A percentile compares a stretch with the other conserved stretches of the same genome.
Evolutionary conservation across 352 stramenopile genomes (phyloP).

Genomic region (Phytophthora kernoviae): DNA sequence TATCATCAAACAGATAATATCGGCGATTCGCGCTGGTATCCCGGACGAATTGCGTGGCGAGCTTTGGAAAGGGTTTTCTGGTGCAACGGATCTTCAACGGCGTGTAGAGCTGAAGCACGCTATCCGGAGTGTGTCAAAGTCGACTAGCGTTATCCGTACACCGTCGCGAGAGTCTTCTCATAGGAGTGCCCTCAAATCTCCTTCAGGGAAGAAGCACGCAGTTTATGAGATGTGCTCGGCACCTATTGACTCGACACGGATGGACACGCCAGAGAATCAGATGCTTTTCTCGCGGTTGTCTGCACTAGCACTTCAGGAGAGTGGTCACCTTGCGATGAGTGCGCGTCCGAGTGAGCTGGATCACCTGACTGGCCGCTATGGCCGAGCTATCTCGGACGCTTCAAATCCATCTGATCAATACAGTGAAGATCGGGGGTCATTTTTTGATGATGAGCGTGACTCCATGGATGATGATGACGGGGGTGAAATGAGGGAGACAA

Average conservation of each 20-base stretch:
- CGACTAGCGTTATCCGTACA: constrained; percentile 33
- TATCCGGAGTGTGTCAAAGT: constrained; percentile 61
- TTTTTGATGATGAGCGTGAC: constrained; percentile 36
- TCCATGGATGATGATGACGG: constrained; percentile 43
- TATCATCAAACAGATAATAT: constrained; percentile 55
- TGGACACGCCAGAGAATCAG: constrained; percentile 57
- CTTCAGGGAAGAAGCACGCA: constrained; percentile 30
- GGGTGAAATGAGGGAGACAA: constrained; percentile 30
- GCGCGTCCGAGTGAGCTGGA: constrained; percentile 35
- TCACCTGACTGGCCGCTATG: constrained; percentile 23
- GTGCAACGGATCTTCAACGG: constrained; percentile 60
- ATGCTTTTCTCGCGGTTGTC: constrained; percentile 71
- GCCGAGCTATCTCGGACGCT: constrained; percentile 42
- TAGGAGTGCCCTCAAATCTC: constrained; percentile 14
- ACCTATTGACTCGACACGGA: constrained; percentile 41
- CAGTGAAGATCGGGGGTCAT: constrained; percentile 46
- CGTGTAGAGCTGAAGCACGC: constrained; percentile 63
- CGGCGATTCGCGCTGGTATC: constrained; percentile 73
- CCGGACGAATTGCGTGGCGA: constrained; percentile 75
- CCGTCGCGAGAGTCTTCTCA: constrained; percentile 20
- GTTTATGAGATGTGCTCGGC: constrained; percentile 58
- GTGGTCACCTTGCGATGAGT: constrained; percentile 29
- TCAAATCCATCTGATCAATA: constrained; percentile 49
- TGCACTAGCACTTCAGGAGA: constrained; percentile 58
- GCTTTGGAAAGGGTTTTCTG: constrained; percentile 79